Base-by-base conservation (phyloP, 345 rosid genomes). In the Hibiscus tridactylites region DNA sequence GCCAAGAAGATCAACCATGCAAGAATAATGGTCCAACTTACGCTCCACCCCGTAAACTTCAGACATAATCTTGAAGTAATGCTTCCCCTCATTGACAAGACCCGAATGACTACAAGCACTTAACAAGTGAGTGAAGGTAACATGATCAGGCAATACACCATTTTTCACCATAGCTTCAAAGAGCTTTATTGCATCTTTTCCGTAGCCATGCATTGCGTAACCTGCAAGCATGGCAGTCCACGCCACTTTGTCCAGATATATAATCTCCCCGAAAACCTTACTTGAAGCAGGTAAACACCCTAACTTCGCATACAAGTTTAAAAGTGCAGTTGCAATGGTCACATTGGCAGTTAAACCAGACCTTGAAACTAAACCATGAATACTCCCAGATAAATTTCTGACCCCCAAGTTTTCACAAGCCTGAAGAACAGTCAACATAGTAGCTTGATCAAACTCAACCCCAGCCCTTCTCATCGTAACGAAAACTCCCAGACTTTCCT, bases 221-320 rank as follows among this genome's bases (percentile, higher is more conserved):
- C 80, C 78, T 21, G 94, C 87, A 65, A 88, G 89, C 91, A 89
- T 87, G 19, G 94, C 91, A 28, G 91, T 89, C 97, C 94, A 89
- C 9, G 92, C 97, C 71, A 86, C 80, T 35, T 77, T 74, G 81
- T 91, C 97, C 0, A 82, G 86, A 70, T 66, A 79, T 53, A 46
- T 47, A 16, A 88, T 89, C 82, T 83, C 89, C 9, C 42, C 13
- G 47, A 89, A 91, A 47, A 85, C 76, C 68, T 50, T 31, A 24
- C 8, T 24, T 1, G 92, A 78, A 76, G 77, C 82, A 81, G 74
- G 82, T 28, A 87, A 75, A 74, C 75, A 77, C 52, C 94, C 97
- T 2, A 87, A 56, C 77, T 91, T 86, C 3, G 91, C 73, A 80
- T 86, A 87, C 81, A 89, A 61, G 61, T 80, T 78, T 67, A 85